phyloP scores from a whole-genome alignment of 306 rosid species.

The Morella rubra region DNA sequence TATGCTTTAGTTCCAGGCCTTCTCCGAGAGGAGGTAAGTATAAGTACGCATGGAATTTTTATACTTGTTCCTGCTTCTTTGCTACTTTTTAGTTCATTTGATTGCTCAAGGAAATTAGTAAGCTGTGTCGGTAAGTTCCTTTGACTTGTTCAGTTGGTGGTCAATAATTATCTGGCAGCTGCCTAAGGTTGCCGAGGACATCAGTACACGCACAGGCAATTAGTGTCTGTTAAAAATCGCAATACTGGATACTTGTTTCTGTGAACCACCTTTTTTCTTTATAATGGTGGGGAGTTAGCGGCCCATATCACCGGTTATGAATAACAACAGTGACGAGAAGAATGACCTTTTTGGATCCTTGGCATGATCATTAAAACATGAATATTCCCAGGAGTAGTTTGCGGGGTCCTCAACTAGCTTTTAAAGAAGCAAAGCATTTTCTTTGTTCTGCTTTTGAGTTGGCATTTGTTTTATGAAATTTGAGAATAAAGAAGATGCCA shows the following conservation, averaged over 20 bases:
- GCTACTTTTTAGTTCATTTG: neutral
- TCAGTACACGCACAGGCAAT: neutral
- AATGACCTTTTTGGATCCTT: neutral
- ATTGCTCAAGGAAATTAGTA: neutral
- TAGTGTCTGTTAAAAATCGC: neutral
- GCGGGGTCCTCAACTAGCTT: too few relatives aligned
- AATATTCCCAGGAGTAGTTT: neutral
- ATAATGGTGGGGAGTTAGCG: neutral
- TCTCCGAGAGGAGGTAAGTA: conserved; percentile 90
- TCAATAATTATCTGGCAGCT: conserved; percentile 4
- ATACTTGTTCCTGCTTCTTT: conserved; percentile 21
- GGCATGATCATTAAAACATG: neutral
- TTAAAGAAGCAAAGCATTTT: too few relatives aligned
- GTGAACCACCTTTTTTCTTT: neutral
- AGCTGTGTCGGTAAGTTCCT: neutral
- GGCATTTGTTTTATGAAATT: neutral
- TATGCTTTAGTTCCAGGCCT: conserved; percentile 99
- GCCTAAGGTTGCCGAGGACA: neutral
- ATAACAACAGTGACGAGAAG: neutral
- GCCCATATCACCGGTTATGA: neutral
- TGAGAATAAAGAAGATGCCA: neutral
- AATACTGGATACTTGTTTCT: neutral
- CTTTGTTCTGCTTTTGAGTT: neutral
- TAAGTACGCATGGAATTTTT: neutral
- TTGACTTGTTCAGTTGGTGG: neutral